These are phyloP conservation scores for Pichia sp. DNA, from an alignment of 1,139 yeast species.

Conservation along the genomic window DNA sequence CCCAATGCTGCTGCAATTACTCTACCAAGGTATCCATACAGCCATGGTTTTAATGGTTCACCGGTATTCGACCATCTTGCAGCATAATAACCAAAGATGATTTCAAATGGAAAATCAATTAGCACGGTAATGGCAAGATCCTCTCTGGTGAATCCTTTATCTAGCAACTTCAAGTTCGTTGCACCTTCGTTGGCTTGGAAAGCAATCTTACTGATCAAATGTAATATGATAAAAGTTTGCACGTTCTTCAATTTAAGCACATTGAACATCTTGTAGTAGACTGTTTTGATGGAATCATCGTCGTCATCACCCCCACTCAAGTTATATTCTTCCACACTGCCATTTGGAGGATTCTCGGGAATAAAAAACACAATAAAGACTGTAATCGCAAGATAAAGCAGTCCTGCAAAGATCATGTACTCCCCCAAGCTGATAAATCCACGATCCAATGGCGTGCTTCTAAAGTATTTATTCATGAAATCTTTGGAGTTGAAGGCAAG, in stretches of 20 bases:
- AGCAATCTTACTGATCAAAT: slow-evolving; percentile 78
- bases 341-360: slow-evolving; percentile 53
- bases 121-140: slow-evolving; percentile 89
- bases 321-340: background rate
- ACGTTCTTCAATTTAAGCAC: slow-evolving; percentile 74
- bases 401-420: slow-evolving; percentile 75
- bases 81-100: slow-evolving; percentile 89
- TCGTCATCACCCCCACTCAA: slow-evolving; percentile 1
- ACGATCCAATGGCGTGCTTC: slow-evolving; percentile 49
- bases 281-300: slow-evolving; percentile 14
- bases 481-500: slow-evolving; percentile 88
- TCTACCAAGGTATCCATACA: slow-evolving; percentile 83
- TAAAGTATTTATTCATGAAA: slow-evolving; percentile 78
- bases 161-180: slow-evolving; percentile 85
- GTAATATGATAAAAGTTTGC: slow-evolving; percentile 65
- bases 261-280: slow-evolving; percentile 68
- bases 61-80: slow-evolving; percentile 88
- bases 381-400: slow-evolving; percentile 64
- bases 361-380: slow-evolving; percentile 47
- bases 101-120: slow-evolving; percentile 94
- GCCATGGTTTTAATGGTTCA: slow-evolving; percentile 77
- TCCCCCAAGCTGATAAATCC: slow-evolving; percentile 71
- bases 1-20: slow-evolving; percentile 70
- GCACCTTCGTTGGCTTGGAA: slow-evolving; percentile 97
- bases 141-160: slow-evolving; percentile 88